Conservation (phyloP, 805 yeast genomes). For the Starmerella etchellsii region DNA sequence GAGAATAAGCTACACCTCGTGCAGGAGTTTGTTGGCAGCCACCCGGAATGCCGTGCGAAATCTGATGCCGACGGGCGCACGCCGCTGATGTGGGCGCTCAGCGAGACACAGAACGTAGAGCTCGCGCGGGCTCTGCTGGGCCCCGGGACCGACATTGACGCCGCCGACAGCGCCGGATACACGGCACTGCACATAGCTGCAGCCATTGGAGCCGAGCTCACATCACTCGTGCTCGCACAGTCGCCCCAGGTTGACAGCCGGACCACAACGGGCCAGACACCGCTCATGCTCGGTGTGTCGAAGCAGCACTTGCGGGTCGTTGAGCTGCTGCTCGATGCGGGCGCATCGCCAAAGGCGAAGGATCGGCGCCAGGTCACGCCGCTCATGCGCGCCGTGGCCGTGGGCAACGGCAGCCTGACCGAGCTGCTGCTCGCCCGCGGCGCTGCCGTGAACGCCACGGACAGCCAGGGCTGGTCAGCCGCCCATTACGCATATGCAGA, state of each 20-base stretch:
- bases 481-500: conserved; percentile 84
- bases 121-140: conserved; percentile 28
- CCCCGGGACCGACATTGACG: conserved; percentile 46
- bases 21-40: not conserved
- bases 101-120: conserved; percentile 40
- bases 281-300: conserved; percentile 63
- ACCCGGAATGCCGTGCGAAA: conserved; percentile 5
- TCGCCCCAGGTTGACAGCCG: conserved; percentile 41
- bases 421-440: conserved; percentile 41
- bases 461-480: conserved; percentile 65
- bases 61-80: conserved; percentile 64
- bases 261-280: conserved; percentile 54
- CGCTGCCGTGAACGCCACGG: conserved; percentile 57
- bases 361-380: conserved; percentile 58
- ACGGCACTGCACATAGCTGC: conserved; percentile 75
- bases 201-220: conserved; percentile 55
- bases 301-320: conserved; percentile 49
- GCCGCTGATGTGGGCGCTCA: conserved; percentile 81
- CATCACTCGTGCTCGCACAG: conserved; percentile 34
- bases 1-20: conserved; percentile 5
- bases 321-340: conserved; percentile 40
- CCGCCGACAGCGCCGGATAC: conserved; percentile 73
- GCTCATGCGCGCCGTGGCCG: conserved; percentile 71
- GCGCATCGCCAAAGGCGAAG: conserved; percentile 50
- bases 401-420: conserved; percentile 51